Base-by-base conservation (phyloP, 306 rosid species). In the Citrullus amarus region DNA sequence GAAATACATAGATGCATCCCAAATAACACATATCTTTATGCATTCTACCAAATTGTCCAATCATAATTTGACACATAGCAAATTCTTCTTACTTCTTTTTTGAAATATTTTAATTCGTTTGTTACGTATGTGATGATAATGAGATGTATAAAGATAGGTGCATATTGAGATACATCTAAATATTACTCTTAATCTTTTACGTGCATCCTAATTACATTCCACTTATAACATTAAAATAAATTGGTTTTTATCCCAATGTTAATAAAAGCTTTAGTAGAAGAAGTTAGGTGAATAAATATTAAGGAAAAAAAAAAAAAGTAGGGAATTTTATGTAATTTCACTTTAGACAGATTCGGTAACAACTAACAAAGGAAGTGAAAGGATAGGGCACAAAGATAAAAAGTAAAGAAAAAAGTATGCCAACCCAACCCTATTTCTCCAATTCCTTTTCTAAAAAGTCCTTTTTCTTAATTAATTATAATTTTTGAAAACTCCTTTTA, bases 251-350 rank as follows among this genome's bases (percentile, higher is more conserved):
- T 36, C 25, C 3, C n/a, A 7, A 66, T 38, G 28, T 16, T 16
- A 34, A 36, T 38, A 34, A 66, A 66, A 16, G 25, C 13, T 15
- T 38, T 43, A 61, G 43, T 30, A 61, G 18, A 16, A 61, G 17
- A 60, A 32, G 70, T 63, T 16, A 14, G n/a, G 18, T 30, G 22
- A 63, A 63, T 14, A 63, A 63, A 63, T 60, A 58, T 20, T 14
- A 15, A 9, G 2, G 11, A 22, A 7, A 15, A 62, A 22, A 7
- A 15, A 62, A 34, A 20, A 68, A 43, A 69, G 75, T 10, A n/a
- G 55, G 55, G 75, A 69, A 43, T 20, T 69, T 69, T 69, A 69
- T 69, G n/a, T 69, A 43, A 69, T 69, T 44, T 70, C n/a, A 70
- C 76, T 44, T 70, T 44, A 44, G 54, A 9, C 3, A 44, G 55